phyloP scores from a whole-genome alignment of 257 asterid species.

The Lavandula angustifolia region DNA sequence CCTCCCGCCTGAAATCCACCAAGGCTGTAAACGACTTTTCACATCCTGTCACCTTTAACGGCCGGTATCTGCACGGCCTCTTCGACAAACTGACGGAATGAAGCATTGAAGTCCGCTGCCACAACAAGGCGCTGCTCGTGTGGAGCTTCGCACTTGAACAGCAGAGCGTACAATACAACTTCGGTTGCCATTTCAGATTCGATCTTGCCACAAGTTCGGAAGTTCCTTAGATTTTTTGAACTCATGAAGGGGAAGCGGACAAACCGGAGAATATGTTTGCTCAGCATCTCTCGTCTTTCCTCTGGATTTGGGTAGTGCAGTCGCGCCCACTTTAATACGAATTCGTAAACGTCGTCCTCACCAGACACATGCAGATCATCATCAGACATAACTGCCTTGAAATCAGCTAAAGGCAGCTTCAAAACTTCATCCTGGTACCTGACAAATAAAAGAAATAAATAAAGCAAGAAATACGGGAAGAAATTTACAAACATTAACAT shows the following conservation, averaged over 20 bases:
- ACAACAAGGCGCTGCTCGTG: slow-evolving; percentile 64
- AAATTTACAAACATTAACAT: too few species aligned
- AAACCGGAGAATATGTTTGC: slow-evolving; percentile 56
- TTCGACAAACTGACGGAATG: slow-evolving; percentile 55
- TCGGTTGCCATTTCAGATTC: slow-evolving; percentile 59
- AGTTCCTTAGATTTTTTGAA: slow-evolving; percentile 75
- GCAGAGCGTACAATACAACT: slow-evolving; percentile 75
- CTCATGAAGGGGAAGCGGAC: slow-evolving; percentile 89
- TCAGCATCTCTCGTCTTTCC: slow-evolving; percentile 61
- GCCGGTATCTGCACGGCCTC: slow-evolving; percentile 79
- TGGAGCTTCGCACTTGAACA: slow-evolving; percentile 79
- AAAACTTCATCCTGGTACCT: slow-evolving; percentile 78
- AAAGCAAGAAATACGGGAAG: too few species aligned
- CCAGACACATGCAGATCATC: slow-evolving; percentile 79
- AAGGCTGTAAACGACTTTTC: slow-evolving; percentile 73
- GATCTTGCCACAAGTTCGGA: slow-evolving; percentile 61
- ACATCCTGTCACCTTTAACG: slow-evolving; percentile 72
- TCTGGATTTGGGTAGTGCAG: slow-evolving; percentile 61
- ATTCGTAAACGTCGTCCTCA: slow-evolving; percentile 80
- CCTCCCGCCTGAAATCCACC: slow-evolving; percentile 74
- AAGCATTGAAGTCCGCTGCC: slow-evolving; percentile 44
- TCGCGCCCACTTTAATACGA: slow-evolving; percentile 78
- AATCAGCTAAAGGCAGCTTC: slow-evolving; percentile 71
- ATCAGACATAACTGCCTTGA: slow-evolving; percentile 72
- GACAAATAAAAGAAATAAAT: slow-evolving; percentile 21